These are phyloP conservation scores for Chalaropsis thielavioides DNA, from an alignment of 2,329 filamentous ascomycete genomes.

Conservation along the genomic window DNA sequence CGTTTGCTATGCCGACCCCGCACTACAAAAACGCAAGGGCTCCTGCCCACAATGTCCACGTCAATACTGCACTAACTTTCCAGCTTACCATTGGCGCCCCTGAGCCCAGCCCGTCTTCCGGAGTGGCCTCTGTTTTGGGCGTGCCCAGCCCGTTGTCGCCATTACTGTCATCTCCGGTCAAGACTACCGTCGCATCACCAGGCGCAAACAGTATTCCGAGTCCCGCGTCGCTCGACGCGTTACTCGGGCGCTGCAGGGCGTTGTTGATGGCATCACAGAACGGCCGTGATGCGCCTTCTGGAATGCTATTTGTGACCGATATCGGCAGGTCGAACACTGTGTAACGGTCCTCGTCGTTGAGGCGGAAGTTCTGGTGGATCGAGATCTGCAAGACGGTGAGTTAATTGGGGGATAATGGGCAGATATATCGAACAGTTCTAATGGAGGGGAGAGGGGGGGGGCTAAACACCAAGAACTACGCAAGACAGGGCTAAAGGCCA, in stretches of 20 bases:
- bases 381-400: slow-evolving; percentile 37
- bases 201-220: slow-evolving; percentile 38
- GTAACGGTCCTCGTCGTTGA: slow-evolving; percentile 50
- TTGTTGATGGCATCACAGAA: slow-evolving; percentile 39
- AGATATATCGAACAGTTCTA: not conserved
- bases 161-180: slow-evolving; percentile 5
- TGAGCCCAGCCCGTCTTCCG: slow-evolving; percentile 25
- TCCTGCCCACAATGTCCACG: slow-evolving; percentile 1
- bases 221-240: slow-evolving; percentile 25
- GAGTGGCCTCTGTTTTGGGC: slow-evolving; percentile 22
- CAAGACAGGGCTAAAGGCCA: not conserved
- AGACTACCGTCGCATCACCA: slow-evolving; percentile 33
- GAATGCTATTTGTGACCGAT: slow-evolving; percentile 50
- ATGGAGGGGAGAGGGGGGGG: too few species aligned
- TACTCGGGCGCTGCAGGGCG: slow-evolving; percentile 32
- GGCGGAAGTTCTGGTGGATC: slow-evolving; percentile 54
- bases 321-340: slow-evolving; percentile 60
- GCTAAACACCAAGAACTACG: not conserved
- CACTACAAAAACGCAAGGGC: slow-evolving; percentile 8
- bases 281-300: slow-evolving; percentile 26
- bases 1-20: not conserved
- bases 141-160: slow-evolving; percentile 21
- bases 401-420: not conserved
- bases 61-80: slow-evolving; percentile 19
- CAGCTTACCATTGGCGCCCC: slow-evolving; percentile 23